These are phyloP conservation scores for Eucalyptus curtisii DNA, from an alignment of 345 rosid genomes.

Conservation along the genomic window DNA sequence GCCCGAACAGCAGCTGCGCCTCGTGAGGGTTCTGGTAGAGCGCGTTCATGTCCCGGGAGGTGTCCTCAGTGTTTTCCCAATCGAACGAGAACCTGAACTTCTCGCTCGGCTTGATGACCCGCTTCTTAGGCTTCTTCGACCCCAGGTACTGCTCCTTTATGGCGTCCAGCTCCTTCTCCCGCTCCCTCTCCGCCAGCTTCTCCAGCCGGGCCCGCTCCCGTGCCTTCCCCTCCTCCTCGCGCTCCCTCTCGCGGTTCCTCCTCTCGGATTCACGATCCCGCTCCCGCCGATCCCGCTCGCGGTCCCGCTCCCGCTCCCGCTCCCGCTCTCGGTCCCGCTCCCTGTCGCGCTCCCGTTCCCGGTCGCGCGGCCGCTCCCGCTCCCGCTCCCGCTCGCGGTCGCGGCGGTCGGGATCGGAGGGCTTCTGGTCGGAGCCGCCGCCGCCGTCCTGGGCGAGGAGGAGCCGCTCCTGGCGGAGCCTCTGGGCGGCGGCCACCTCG, in stretches of 20 bases:
- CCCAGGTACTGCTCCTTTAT: slow-evolving; percentile 89
- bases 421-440: neutral
- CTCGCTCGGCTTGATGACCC: slow-evolving; percentile 87
- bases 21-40: slow-evolving; percentile 93
- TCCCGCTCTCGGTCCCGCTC: slow-evolving; percentile 25
- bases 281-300: slow-evolving; percentile 19
- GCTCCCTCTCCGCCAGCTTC: slow-evolving; percentile 65
- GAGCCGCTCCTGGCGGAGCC: slow-evolving; percentile 21
- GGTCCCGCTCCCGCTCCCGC: slow-evolving; percentile 21
- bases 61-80: slow-evolving; percentile 93
- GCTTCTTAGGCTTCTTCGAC: slow-evolving; percentile 88
- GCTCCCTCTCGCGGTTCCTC: slow-evolving; percentile 62
- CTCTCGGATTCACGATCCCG: slow-evolving; percentile 48
- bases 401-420: slow-evolving; percentile 18
- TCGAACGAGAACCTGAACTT: slow-evolving; percentile 92
- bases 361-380: slow-evolving; percentile 19
- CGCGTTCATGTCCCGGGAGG: slow-evolving; percentile 75
- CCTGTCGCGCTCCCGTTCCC: slow-evolving; percentile 20
- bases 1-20: slow-evolving; percentile 81
- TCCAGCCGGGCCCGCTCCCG: slow-evolving; percentile 62
- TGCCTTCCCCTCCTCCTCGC: slow-evolving; percentile 54
- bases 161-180: slow-evolving; percentile 71
- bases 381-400: slow-evolving; percentile 7
- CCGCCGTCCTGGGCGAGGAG: slow-evolving; percentile 2
- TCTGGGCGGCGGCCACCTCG: slow-evolving; percentile 31